Evolutionary conservation across 202 grass and related monocot species (phyloP).

Genomic region (Panicum virgatum): DNA sequence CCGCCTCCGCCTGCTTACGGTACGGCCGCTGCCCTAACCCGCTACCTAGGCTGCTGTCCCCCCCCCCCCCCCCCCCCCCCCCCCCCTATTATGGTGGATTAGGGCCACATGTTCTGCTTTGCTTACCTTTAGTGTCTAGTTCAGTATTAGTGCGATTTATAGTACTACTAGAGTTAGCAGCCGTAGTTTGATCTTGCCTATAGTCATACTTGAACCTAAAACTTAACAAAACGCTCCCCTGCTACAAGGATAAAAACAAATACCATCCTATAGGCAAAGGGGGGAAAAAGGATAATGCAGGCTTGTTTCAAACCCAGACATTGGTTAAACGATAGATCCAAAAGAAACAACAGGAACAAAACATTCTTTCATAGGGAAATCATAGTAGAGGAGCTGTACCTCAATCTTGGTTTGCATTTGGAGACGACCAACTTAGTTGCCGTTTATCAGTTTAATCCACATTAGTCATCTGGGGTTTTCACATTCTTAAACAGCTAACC

Average conservation of each 20-base stretch:
- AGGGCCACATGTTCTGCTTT: not conserved
- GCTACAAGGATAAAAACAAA: not conserved
- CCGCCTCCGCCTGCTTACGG: slow-evolving; percentile 45
- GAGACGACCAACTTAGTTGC: not conserved
- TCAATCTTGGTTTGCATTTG: not conserved
- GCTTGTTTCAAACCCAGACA: not conserved
- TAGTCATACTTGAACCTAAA: not conserved
- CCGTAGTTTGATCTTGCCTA: not conserved
- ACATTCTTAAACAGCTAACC: not conserved
- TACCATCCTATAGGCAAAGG: too few species aligned
- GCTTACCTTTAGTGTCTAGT: not conserved
- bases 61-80: not conserved
- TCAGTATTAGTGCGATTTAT: not conserved
- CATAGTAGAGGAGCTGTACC: too few species aligned
- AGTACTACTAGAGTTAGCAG: not conserved
- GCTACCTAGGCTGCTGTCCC: not conserved
- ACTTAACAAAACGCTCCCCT: not conserved
- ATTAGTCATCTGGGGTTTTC: not conserved
- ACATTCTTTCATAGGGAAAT: too few species aligned
- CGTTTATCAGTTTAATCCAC: not conserved
- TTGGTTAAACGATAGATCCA: not conserved
- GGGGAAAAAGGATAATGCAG: not conserved
- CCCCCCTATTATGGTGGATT: not conserved
- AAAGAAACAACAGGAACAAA: too few species aligned
- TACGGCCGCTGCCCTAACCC: not conserved